phyloP scores from a whole-genome alignment of 305 asterid genomes.

The Fraxinus greggii region DNA sequence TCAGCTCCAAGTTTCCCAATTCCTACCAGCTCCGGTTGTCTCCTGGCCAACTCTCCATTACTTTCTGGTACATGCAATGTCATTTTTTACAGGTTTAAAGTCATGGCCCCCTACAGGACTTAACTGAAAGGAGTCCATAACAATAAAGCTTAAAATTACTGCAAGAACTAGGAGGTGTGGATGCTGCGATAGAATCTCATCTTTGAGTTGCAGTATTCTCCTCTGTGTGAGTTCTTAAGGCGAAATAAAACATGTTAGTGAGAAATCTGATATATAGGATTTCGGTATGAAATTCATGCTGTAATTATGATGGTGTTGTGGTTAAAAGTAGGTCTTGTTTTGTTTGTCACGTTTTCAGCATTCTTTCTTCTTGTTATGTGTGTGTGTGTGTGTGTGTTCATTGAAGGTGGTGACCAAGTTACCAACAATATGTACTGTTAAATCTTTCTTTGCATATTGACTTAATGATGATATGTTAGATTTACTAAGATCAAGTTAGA shows the following conservation, averaged over 20 bases:
- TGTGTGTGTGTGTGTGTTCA: no score
- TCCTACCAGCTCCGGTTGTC: conserved; percentile 68
- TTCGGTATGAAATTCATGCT: conserved; percentile 28
- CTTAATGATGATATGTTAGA: no score
- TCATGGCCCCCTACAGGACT: conserved; percentile 70
- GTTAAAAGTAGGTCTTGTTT: conserved; percentile 36
- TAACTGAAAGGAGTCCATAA: conserved; percentile 68
- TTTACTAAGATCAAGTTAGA: no score
- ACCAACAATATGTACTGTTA: no score
- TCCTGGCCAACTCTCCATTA: conserved; percentile 67
- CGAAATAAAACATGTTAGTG: background rate
- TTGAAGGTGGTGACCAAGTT: background rate
- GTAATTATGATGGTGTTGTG: conserved; percentile 31
- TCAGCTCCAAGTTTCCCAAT: conserved; percentile 55
- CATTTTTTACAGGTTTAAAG: conserved; percentile 66
- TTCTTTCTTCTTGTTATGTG: conserved; percentile 9
- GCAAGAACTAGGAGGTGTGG: conserved; percentile 41
- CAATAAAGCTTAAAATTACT: conserved; percentile 40
- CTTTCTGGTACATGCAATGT: conserved; percentile 57
- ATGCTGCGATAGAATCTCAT: conserved; percentile 46
- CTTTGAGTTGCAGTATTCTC: conserved; percentile 28
- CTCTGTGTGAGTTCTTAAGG: conserved; percentile 41
- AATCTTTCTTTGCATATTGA: no score
- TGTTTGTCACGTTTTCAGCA: conserved; percentile 38
- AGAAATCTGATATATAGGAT: background rate